Percentiles rank a stretch among this genome's conserved stretches.
Evolutionary conservation across 768 basidiomycete species (phyloP).

Genomic region (Coprinopsis cinerea): DNA sequence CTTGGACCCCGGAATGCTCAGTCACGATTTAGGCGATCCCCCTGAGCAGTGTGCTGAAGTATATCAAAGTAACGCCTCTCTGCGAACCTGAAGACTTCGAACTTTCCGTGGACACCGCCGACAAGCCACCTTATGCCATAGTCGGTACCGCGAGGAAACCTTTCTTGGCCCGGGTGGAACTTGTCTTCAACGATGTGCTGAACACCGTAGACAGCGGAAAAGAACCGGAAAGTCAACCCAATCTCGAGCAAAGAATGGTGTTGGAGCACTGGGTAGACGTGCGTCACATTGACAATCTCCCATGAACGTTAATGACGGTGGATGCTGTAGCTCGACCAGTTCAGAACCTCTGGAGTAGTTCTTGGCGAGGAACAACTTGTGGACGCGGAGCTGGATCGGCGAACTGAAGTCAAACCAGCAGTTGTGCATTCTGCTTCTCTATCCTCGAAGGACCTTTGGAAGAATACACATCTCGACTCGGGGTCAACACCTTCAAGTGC

Average conservation of each 20-base stretch:
- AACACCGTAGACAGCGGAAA: slow-evolving; percentile 9
- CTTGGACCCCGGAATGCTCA: not conserved
- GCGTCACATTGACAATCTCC: slow-evolving; percentile 11
- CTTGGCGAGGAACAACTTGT: slow-evolving; percentile 46
- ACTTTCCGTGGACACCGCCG: slow-evolving; percentile 12
- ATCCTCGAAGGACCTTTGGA: slow-evolving; percentile 35
- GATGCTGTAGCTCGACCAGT: slow-evolving; percentile 35
- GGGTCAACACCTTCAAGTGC: not conserved
- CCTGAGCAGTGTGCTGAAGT: slow-evolving; percentile 39
- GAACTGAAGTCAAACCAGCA: slow-evolving; percentile 33
- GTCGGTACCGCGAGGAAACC: slow-evolving; percentile 36
- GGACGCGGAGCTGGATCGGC: slow-evolving; percentile 47
- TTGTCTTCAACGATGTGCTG: slow-evolving; percentile 36
- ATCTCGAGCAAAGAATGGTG: slow-evolving; percentile 28
- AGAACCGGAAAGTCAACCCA: not conserved
- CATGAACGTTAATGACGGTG: not conserved
- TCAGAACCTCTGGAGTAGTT: slow-evolving; percentile 25
- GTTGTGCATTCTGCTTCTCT: slow-evolving; percentile 26
- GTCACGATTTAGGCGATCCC: slow-evolving; percentile 29
- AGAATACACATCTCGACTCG: slow-evolving; percentile 12
- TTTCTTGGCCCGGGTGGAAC: slow-evolving; percentile 42
- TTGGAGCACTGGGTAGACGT: slow-evolving; percentile 56
- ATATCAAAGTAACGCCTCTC: slow-evolving; percentile 30
- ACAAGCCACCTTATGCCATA: slow-evolving; percentile 40
- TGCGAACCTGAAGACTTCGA: slow-evolving; percentile 15